Percentiles rank a stretch among this genome's conserved stretches.
Conservation (phyloP, 164 flowering plant genomes). For the Tinospora cordifolia region DNA sequence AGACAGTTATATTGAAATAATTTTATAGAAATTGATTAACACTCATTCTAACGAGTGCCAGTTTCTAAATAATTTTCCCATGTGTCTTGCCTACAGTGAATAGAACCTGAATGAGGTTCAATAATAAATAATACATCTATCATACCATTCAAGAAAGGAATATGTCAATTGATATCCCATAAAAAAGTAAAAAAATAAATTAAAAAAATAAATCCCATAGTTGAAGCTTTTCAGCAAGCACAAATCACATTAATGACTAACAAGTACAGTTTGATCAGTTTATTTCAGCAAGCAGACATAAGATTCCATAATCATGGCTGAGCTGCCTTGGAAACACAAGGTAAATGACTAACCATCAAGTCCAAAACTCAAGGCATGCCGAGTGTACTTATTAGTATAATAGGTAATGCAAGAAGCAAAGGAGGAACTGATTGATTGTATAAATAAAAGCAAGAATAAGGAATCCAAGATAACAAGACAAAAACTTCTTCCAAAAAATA, state of each 20-base stretch:
- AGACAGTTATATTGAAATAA: neutral
- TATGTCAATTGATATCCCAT: neutral
- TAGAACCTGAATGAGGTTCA: neutral
- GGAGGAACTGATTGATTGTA: neutral
- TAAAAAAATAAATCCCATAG: too few species aligned
- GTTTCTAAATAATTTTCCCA: neutral
- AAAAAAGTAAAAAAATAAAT: too few species aligned
- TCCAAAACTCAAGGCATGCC: neutral
- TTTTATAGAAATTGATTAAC: neutral
- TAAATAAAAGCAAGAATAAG: too few species aligned
- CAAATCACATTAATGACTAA: neutral
- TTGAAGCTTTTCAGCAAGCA: neutral
- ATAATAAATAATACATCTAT: neutral
- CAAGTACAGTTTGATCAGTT: neutral
- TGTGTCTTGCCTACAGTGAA: neutral
- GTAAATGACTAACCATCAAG: too few species aligned
- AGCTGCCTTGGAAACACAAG: neutral
- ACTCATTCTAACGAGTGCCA: neutral
- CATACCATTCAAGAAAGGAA: neutral
- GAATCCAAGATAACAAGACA: too few species aligned
- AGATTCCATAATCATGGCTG: neutral
- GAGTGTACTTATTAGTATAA: neutral
- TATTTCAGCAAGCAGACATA: neutral
- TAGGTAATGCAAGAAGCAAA: neutral
- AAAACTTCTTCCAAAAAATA: too few species aligned